These are phyloP conservation scores for Mycena galericulata DNA, from an alignment of 768 basidiomycete species.

Conservation along the genomic window DNA sequence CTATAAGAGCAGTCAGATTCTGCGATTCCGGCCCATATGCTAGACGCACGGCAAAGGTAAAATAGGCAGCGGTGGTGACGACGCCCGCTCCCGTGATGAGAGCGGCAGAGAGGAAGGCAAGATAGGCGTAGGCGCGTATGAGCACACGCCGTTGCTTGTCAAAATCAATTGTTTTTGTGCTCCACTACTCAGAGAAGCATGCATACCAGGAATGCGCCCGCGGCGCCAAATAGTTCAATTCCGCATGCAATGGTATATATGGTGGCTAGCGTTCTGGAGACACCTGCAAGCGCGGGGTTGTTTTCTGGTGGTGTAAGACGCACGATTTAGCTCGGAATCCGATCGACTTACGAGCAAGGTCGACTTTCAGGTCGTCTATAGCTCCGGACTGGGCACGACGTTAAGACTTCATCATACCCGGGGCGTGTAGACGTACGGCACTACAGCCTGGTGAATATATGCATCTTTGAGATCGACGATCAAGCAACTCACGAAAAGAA, in stretches of 20 bases:
- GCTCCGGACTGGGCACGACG: neutral
- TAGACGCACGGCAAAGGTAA: constrained; percentile 50
- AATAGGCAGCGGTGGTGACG: constrained; percentile 52
- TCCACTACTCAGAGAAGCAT: neutral
- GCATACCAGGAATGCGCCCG: constrained; percentile 27
- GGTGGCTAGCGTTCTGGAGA: neutral
- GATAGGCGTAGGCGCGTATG: constrained; percentile 37
- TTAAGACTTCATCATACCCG: neutral
- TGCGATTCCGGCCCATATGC: neutral
- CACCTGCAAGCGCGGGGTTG: constrained; percentile 2
- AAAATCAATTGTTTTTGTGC: neutral
- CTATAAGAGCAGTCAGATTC: constrained; percentile 33
- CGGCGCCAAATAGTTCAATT: constrained; percentile 45
- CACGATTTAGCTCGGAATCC: neutral
- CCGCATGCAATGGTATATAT: constrained; percentile 11
- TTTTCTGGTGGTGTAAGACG: constrained; percentile 3
- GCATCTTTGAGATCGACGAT: neutral
- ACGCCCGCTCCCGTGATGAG: constrained; percentile 51
- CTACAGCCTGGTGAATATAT: neutral
- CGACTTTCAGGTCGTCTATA: constrained; percentile 8
- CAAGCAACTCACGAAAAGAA: neutral
- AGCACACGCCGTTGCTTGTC: constrained; percentile 40
- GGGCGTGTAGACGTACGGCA: neutral
- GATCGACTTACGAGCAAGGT: constrained; percentile 1
- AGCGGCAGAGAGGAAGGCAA: constrained; percentile 49